Evolutionary conservation across 2,329 filamentous ascomycete genomes (phyloP), one percentile per base, ranked within the genome.

Genomic region (Aspergillus luchuensis): DNA sequence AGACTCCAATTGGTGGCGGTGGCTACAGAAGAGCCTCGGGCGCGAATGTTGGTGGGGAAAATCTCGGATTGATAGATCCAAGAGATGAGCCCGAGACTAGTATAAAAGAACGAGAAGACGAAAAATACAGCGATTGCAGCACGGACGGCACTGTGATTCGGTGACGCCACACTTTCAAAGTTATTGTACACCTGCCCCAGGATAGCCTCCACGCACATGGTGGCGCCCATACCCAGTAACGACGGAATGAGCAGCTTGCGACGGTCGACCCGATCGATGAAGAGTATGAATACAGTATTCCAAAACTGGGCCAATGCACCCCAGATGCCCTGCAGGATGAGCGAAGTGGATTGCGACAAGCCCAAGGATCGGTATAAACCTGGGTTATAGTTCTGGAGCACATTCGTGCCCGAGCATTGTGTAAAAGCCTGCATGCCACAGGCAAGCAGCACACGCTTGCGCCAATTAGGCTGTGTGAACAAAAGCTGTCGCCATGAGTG

Each of bases 321-420:
- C 65, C 77, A 81, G 63, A 84, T 78, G 3, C 81, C 82, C 61
- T 82, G 79, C 51, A 84, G 81, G 73, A 84, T 78, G 4, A 84
- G 75, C 0, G 81, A 80, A 1, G 75, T 79, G 7, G 76, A 76
- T 0, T 74, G 79, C 2, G 72, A 69, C 45, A 84, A 78, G 6
- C 80, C 79, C 0, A 83, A 73, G 4, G 78, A 73, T 11, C 71
- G 67, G 64, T 82, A 82, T 38, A 83, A 78, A 0, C 76, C 71
- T 0, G 77, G 72, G 3, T 77, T 75, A 48, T 81, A 80, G 61
- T 77, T 79, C 53, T 79, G 76, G 52, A 81, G 80, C 6, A 81
- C 76, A 49, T 81, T 82, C 58, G 80, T 79, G 8, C 81, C 81
- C 23, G 78, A 80, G 4, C 80, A 73, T 41, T 80, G 81, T 1